Evolutionary conservation across 164 flowering plant species (phyloP), one percentile per base, ranked within the genome.

Genomic region (Piper longum): DNA sequence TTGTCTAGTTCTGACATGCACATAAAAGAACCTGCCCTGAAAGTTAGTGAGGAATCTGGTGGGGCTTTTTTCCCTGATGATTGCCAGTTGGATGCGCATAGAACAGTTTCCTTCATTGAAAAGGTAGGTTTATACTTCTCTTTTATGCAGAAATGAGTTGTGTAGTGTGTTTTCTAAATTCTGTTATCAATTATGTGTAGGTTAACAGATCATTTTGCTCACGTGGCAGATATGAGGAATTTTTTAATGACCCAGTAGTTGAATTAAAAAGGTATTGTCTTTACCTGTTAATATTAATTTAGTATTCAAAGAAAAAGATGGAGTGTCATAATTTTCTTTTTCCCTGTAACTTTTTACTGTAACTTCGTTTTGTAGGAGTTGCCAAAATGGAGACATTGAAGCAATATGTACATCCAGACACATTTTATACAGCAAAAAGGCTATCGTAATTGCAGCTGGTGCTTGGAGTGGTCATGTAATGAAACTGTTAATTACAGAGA

Each of bases 401-500:
- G 96, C 80, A 61, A 85, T 93, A 71, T 77, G 76, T 75, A 93
- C 97, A 70, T 73, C 83, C 42, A 85, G 82, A 64, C 81, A 66
- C 67, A 75, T 64, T 4, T 71, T 93, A 74, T 77, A 76, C 48
- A 59, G 86, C 70, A 82, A 75, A 78, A 86, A 83, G 74, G 97
- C 97, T 41, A 67, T 84, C 69, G 71, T 90, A 48, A 73, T 90
- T 67, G 97, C 99, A 41, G 82, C 97, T 60, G 99, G 99, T 80
- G 84, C 85, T 65, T 93, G 99, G 99, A 93, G 79, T 76, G 96
- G 99, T 13, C 77, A 86, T 65, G 69, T 93, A 73, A 84, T 87
- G 83, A 72, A 73, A 56, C 74, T 80, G 48, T 70, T 93, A 63
- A 54, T 83, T 51, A 71, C 66, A 67, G 77, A 77, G 52, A 72